A percentile compares a stretch with the other conserved stretches of the same genome.
Evolutionary conservation across 768 basidiomycete genomes (phyloP).

Genomic region (Tulasnella sp.): DNA sequence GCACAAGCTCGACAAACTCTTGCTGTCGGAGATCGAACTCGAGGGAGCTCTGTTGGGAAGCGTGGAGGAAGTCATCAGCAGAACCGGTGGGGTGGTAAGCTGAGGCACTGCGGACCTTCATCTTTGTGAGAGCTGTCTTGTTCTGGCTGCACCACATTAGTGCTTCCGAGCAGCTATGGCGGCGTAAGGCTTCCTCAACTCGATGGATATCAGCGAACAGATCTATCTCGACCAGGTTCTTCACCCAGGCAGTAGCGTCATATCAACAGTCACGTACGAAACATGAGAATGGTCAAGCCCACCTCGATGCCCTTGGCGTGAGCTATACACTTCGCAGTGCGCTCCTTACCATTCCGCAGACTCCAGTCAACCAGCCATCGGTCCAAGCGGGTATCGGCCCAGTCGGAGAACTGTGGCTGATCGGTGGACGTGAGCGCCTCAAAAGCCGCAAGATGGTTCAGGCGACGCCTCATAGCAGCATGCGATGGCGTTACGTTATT

Average conservation of each 20-base stretch:
- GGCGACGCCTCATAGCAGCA: conserved; percentile 60
- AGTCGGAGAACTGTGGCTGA: conserved; percentile 52
- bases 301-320: conserved; percentile 72
- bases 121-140: conserved; percentile 80
- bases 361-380: conserved; percentile 92
- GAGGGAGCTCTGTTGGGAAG: conserved; percentile 62
- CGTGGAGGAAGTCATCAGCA: background rate
- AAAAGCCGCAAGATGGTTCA: conserved; percentile 55
- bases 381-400: conserved; percentile 72
- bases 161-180: conserved; percentile 77
- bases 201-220: conserved; percentile 80
- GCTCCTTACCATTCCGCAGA: conserved; percentile 63
- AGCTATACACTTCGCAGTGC: conserved; percentile 67
- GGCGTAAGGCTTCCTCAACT: conserved; percentile 69
- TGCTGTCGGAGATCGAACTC: conserved; percentile 95
- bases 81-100: background rate
- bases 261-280: background rate
- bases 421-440: conserved; percentile 44
- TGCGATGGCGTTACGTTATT: conserved; percentile 45
- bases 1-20: conserved; percentile 87
- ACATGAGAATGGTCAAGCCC: conserved; percentile 21
- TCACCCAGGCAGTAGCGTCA: background rate
- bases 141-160: conserved; percentile 96
- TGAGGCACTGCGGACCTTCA: conserved; percentile 45
- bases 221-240: conserved; percentile 85